A percentile compares a stretch with the other conserved stretches of the same genome.
These are phyloP conservation scores for Juncus inflexus DNA, from an alignment of 176 grass and related monocot species.

Conservation along the genomic window DNA sequence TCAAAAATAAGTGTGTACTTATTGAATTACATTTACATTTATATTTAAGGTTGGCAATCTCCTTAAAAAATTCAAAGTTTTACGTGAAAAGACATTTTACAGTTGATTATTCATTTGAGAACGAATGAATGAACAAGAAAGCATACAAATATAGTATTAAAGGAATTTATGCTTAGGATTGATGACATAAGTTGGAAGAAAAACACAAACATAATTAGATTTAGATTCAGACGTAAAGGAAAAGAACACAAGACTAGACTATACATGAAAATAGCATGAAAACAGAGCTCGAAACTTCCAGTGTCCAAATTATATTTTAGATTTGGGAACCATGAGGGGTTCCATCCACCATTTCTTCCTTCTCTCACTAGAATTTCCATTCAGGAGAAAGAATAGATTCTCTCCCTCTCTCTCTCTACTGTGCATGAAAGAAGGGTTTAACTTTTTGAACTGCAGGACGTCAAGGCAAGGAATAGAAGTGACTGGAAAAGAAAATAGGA, in stretches of 20 bases:
- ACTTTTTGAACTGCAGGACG: not conserved
- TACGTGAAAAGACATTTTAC: too few relatives aligned
- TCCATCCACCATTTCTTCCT: not conserved
- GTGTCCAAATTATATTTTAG: not conserved
- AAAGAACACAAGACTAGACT: slow-evolving; percentile 23
- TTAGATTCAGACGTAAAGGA: slow-evolving; percentile 4
- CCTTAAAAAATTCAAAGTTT: too few relatives aligned
- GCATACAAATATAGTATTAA: too few relatives aligned
- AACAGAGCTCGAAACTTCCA: slow-evolving; percentile 11
- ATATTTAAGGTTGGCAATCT: too few relatives aligned
- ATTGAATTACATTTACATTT: not conserved
- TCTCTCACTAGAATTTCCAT: not conserved
- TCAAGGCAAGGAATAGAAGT: not conserved
- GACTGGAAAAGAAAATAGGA: not conserved
- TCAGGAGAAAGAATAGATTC: slow-evolving; percentile 6
- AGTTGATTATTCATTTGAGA: too few relatives aligned
- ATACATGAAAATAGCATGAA: slow-evolving; percentile 12
- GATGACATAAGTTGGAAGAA: slow-evolving; percentile 6
- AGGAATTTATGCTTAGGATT: not conserved
- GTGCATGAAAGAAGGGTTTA: slow-evolving; percentile 2
- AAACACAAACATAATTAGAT: slow-evolving; percentile 21
- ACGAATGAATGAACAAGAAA: too few relatives aligned
- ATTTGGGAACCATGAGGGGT: slow-evolving; percentile 4
- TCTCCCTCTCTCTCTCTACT: slow-evolving; percentile 17
- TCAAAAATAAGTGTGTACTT: not conserved